A percentile compares a stretch with the other conserved stretches of the same genome.
phyloP scores from a whole-genome alignment of 2,329 filamentous ascomycete species.

The Aciculosporium take region DNA sequence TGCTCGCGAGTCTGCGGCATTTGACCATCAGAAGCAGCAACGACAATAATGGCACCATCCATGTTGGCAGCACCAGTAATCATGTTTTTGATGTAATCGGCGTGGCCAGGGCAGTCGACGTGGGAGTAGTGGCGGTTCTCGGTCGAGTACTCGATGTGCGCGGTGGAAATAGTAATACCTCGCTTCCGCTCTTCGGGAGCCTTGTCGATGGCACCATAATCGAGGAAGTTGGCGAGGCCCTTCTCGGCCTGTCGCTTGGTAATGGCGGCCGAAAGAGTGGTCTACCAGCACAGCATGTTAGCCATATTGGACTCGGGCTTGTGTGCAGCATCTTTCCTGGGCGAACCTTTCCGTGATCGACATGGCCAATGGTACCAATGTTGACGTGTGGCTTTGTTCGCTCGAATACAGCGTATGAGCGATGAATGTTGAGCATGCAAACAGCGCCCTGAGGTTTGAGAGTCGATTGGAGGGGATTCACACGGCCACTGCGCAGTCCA shows the following conservation, averaged over 20 bases:
- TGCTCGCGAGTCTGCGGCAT: constrained; percentile 99
- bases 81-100: constrained; percentile 99
- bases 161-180: constrained; percentile 98
- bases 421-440: constrained; percentile 50
- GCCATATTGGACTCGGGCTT: not conserved
- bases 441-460: constrained; percentile 48
- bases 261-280: constrained; percentile 94
- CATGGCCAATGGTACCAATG: constrained; percentile 97
- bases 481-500: constrained; percentile 53
- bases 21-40: constrained; percentile 95
- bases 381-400: constrained; percentile 96
- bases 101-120: constrained; percentile 99
- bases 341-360: constrained; percentile 94
- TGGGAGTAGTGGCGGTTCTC: constrained; percentile 93
- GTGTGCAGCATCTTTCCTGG: not conserved
- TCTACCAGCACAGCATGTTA: constrained; percentile 38
- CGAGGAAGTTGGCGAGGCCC: constrained; percentile 85
- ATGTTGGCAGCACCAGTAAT: constrained; percentile 99
- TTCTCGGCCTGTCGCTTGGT: constrained; percentile 96
- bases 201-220: constrained; percentile 97
- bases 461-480: constrained; percentile 64
- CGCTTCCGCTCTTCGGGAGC: constrained; percentile 98
- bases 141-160: constrained; percentile 97
- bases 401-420: constrained; percentile 60
- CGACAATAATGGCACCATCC: constrained; percentile 97